Evolutionary conservation across 371 early-diverging fungal species (phyloP).

Genomic region (Apophysomyces ossiformis): DNA sequence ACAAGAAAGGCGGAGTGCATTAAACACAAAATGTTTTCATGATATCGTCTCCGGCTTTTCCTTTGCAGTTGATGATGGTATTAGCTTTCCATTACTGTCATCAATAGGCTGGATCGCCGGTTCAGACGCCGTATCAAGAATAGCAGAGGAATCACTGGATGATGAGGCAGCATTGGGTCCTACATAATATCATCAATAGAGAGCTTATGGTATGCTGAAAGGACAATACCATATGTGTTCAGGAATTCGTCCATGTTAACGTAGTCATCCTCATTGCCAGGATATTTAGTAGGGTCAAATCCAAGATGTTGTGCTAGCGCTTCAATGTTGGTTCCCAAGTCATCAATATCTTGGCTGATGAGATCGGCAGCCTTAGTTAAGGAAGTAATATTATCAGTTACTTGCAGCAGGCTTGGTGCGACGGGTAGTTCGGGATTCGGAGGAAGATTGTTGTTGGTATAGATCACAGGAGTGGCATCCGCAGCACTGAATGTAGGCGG

Average conservation of each 20-base stretch:
- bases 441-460: slow-evolving; percentile 2
- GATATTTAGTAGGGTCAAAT: slow-evolving; percentile 32
- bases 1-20: not conserved
- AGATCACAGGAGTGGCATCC: not conserved
- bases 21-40: not conserved
- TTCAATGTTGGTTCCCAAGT: slow-evolving; percentile 39
- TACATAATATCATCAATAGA: not conserved
- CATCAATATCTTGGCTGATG: slow-evolving; percentile 44
- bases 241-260: slow-evolving; percentile 41
- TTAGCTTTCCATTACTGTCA: not conserved
- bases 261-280: slow-evolving; percentile 22
- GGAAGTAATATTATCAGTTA: slow-evolving; percentile 28
- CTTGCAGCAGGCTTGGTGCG: slow-evolving; percentile 17
- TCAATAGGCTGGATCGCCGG: not conserved
- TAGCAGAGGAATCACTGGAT: not conserved
- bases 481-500: not conserved
- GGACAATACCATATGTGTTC: slow-evolving; percentile 38
- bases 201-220: not conserved
- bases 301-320: slow-evolving; percentile 48
- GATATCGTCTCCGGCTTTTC: not conserved
- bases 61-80: not conserved
- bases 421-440: not conserved
- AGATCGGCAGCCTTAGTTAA: slow-evolving; percentile 34
- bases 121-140: not conserved
- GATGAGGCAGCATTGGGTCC: not conserved